A percentile compares a stretch with the other conserved stretches of the same genome.
Evolutionary conservation across 257 asterid genomes (phyloP).

Genomic region (Mitragyna speciosa): DNA sequence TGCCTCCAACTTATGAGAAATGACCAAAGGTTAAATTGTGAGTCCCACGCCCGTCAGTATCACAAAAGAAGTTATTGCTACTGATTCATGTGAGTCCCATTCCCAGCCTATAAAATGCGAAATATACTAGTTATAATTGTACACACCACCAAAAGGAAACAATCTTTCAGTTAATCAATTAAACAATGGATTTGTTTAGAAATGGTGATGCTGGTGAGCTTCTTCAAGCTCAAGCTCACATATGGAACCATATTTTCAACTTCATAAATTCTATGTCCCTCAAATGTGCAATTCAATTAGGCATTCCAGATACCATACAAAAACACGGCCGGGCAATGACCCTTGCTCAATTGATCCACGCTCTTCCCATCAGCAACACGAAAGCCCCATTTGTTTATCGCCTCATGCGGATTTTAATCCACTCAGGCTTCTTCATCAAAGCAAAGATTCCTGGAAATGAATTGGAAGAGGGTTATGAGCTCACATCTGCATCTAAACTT

Average conservation of each 20-base stretch:
- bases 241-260: conserved; percentile 34
- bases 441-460: background rate
- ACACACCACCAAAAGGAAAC: too few species aligned
- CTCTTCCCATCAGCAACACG: conserved; percentile 19
- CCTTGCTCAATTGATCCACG: conserved; percentile 13
- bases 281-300: conserved; percentile 33
- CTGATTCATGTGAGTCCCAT: background rate
- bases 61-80: too few species aligned
- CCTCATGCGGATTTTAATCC: conserved; percentile 29
- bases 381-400: conserved; percentile 23
- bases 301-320: conserved; percentile 35
- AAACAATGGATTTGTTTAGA: background rate
- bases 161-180: background rate
- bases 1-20: too few species aligned
- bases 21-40: too few species aligned
- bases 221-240: conserved; percentile 34
- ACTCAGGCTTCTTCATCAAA: conserved; percentile 26
- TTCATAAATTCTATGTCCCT: conserved; percentile 35
- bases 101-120: background rate
- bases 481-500: conserved; percentile 24
- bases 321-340: conserved; percentile 29
- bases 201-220: conserved; percentile 15
- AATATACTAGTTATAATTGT: too few species aligned
- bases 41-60: too few species aligned
- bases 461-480: background rate